These are phyloP conservation scores for Apiospora kogelbergensis DNA, from an alignment of 2,329 filamentous ascomycete genomes.

Conservation along the genomic window DNA sequence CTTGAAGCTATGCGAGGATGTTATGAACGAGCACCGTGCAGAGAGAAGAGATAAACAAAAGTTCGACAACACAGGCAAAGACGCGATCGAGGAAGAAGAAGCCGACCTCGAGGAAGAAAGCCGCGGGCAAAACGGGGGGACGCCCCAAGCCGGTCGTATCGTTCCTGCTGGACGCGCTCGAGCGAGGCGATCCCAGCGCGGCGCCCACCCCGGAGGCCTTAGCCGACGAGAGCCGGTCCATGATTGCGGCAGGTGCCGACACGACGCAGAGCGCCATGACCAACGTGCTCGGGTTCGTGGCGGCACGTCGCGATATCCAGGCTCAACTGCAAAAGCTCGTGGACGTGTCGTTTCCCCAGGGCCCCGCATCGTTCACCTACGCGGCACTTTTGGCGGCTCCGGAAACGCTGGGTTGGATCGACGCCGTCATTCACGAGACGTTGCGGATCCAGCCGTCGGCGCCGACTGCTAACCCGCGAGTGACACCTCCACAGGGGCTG, in stretches of 20 bases:
- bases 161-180: conserved; percentile 13
- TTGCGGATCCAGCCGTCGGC: conserved; percentile 14
- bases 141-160: conserved; percentile 11
- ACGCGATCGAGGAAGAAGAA: not conserved
- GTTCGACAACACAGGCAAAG: not conserved
- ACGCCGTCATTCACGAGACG: conserved; percentile 15
- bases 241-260: conserved; percentile 15
- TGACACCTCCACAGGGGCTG: not conserved
- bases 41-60: not conserved
- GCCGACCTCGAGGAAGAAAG: not conserved
- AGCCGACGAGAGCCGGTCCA: conserved; percentile 12
- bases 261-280: conserved; percentile 14
- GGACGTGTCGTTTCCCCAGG: conserved; percentile 11
- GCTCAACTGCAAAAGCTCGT: not conserved
- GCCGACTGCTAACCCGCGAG: conserved; percentile 11
- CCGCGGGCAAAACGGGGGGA: not conserved
- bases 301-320: not conserved
- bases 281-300: conserved; percentile 11
- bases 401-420: conserved; percentile 13
- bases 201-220: conserved; percentile 11
- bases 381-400: conserved; percentile 5
- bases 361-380: conserved; percentile 10
- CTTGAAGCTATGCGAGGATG: conserved; percentile 9
- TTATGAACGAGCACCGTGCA: conserved; percentile 10
- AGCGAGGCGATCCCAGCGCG: conserved; percentile 5